Base-by-base conservation (phyloP, 2,329 filamentous ascomycete genomes). In the Oidium heveae region DNA sequence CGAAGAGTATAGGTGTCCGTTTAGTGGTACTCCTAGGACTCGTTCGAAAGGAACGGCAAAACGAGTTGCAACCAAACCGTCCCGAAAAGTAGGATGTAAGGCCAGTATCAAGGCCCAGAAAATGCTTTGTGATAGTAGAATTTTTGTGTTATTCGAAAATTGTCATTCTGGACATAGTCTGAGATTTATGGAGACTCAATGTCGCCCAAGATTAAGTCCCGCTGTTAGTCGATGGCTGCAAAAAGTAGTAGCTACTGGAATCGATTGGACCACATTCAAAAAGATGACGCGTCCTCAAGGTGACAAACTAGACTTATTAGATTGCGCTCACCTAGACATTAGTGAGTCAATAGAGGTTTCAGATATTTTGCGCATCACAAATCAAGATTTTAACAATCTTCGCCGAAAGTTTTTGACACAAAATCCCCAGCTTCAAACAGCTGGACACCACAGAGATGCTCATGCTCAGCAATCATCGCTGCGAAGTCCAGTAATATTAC, bases 341-440 rank as follows among this genome's bases (percentile, higher is more conserved):
- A n/a, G 7, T 8, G 47, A 34, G n/a, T 13, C 47, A 2, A 9
- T 32, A 16, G 47, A 50, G 15, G 12, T 34, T n/a, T 34, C 28
- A 2, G 15, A 33, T 3, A 15, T 50, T n/a, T 16, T 33, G 24
- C 4, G 28, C 2, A 56, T 59, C 18, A 56, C 63, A 58, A 62
- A 74, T 58, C 75, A 82, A 61, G 76, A 77, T 59, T 69, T 80
- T n/a, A 50, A 50, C 24, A 50, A 50, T 33, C 18, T 33, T n/a
- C 24, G 47, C 6, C 24, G 22, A 3, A 18, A 44, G 41, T 20
- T 18, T 10, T 9, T 44, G 2, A 44, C 15, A n/a, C 9, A 44
- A 44, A n/a, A 9, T 20, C 16, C 41, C 8, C 41, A 44, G 16
- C n/a, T 44, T 44, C 41, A 44, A n/a, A 2, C 41, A n/a, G 41